A percentile compares a stretch with the other conserved stretches of the same genome.
These are phyloP conservation scores for Phytophthora cajani DNA, from an alignment of 352 stramenopile genomes.

Conservation along the genomic window DNA sequence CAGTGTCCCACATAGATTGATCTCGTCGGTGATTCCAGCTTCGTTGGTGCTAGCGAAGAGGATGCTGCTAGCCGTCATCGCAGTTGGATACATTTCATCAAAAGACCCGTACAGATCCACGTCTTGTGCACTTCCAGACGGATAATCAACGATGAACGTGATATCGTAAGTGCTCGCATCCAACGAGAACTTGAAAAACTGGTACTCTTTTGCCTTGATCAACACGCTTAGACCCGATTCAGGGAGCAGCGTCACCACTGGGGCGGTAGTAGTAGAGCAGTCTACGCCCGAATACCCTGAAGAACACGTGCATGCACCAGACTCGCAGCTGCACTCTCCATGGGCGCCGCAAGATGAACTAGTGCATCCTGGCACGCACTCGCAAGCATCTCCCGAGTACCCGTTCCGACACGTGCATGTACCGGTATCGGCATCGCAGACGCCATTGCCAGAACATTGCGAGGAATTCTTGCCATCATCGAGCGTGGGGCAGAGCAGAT, in stretches of 20 bases:
- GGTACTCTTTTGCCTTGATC: slow-evolving; percentile 62
- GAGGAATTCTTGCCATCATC: slow-evolving; percentile 43
- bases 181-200: slow-evolving; percentile 75
- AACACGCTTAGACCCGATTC: slow-evolving; percentile 29
- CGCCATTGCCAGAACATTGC: slow-evolving; percentile 75
- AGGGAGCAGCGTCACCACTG: slow-evolving; percentile 44
- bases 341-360: slow-evolving; percentile 42
- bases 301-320: slow-evolving; percentile 60
- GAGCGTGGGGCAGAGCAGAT: slow-evolving; percentile 57
- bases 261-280: slow-evolving; percentile 31
- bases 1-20: slow-evolving; percentile 73
- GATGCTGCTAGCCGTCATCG: slow-evolving; percentile 45
- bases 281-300: slow-evolving; percentile 52
- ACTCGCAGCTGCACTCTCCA: slow-evolving; percentile 69
- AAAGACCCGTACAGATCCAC: slow-evolving; percentile 83
- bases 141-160: slow-evolving; percentile 62
- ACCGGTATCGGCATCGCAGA: slow-evolving; percentile 55
- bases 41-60: slow-evolving; percentile 68
- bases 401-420: slow-evolving; percentile 58
- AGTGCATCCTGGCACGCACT: slow-evolving; percentile 76
- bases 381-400: slow-evolving; percentile 69
- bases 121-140: slow-evolving; percentile 35
- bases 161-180: slow-evolving; percentile 72
- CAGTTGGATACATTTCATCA: slow-evolving; percentile 61
- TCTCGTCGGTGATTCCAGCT: slow-evolving; percentile 50